Percentiles rank a stretch among this genome's conserved stretches.
Evolutionary conservation across 192 early-diverging fungal species (phyloP).

Genomic region (Pecoramyces ruminantium): DNA sequence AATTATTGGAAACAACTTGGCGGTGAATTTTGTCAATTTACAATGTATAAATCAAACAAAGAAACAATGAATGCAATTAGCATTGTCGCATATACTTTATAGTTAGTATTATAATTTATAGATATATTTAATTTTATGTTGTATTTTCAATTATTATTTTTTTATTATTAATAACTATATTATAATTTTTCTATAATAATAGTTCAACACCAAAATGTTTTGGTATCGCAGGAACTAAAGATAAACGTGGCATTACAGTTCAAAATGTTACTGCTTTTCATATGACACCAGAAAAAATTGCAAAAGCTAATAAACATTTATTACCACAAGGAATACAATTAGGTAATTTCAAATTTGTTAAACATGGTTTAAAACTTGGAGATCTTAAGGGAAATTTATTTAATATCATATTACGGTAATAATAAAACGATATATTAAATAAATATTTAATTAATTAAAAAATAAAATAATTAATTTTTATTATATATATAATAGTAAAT

Average conservation of each 20-base stretch:
- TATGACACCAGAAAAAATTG: conserved; percentile 33
- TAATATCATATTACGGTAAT: conserved; percentile 55
- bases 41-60: conserved; percentile 78
- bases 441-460: too few relatives aligned
- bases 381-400: conserved; percentile 84
- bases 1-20: conserved; percentile 26
- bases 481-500: too few relatives aligned
- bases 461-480: too few relatives aligned
- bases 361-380: conserved; percentile 54
- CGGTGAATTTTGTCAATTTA: conserved; percentile 69
- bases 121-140: neutral
- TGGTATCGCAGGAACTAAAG: conserved; percentile 86
- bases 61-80: conserved; percentile 81
- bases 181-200: neutral
- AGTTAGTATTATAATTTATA: conserved; percentile 5
- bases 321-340: conserved; percentile 26
- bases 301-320: conserved; percentile 24
- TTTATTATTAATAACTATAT: conserved; percentile 1
- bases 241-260: conserved; percentile 74
- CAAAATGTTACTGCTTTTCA: conserved; percentile 60
- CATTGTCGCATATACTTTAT: conserved; percentile 25
- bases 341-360: conserved; percentile 58
- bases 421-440: neutral
- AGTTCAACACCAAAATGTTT: conserved; percentile 25
- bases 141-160: conserved; percentile 9